Conservation (phyloP, 495 filamentous ascomycete genomes). For the Tuber umbilicatum region DNA sequence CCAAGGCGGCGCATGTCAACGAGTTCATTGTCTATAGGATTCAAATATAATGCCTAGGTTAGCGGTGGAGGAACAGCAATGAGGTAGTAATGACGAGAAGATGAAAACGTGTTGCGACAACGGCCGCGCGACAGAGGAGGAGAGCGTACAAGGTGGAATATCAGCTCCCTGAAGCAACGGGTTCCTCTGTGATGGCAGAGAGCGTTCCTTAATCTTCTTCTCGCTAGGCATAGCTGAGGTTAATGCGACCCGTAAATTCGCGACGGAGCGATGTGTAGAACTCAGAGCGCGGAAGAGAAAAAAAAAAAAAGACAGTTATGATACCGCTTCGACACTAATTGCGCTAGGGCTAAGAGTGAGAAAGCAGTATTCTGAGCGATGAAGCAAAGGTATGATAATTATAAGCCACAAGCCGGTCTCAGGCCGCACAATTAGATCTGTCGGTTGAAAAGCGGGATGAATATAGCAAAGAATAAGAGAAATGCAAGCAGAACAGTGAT, state of each 20-base stretch:
- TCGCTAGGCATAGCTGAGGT: conserved; percentile 25
- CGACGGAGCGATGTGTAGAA: not conserved
- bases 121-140: conserved; percentile 26
- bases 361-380: not conserved
- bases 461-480: not conserved
- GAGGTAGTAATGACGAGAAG: conserved; percentile 35
- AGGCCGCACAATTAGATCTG: not conserved
- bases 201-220: conserved; percentile 38
- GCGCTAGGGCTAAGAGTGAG: not conserved
- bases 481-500: not conserved
- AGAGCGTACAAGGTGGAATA: conserved; percentile 55
- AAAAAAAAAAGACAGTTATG: not conserved
- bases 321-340: not conserved
- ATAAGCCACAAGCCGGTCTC: not conserved
- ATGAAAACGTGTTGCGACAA: conserved; percentile 28
- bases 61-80: conserved; percentile 42
- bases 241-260: conserved; percentile 3
- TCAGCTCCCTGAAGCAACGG: conserved; percentile 66
- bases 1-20: conserved; percentile 79
- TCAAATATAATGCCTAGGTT: conserved; percentile 26
- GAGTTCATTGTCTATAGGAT: conserved; percentile 65
- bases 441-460: not conserved
- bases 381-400: not conserved
- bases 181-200: conserved; percentile 45
- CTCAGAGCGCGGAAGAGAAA: not conserved